Evolutionary conservation across 2,329 filamentous ascomycete genomes (phyloP).

Genomic region (Hypoxylon rubiginosum): DNA sequence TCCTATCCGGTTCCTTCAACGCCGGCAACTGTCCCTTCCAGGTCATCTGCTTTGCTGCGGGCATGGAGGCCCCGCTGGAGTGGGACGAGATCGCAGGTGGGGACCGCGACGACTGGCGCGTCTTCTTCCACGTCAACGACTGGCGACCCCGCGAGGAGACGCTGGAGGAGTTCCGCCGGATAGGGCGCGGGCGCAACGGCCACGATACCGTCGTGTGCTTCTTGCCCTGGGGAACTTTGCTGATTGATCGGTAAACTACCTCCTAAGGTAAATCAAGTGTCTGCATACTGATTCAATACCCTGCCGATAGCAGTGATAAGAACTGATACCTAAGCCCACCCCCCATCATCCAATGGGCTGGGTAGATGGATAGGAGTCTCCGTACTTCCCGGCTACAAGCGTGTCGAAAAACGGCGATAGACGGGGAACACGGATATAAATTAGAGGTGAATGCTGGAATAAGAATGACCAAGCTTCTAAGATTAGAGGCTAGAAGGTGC

Average conservation of each 20-base stretch:
- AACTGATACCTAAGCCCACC: slow-evolving; percentile 2
- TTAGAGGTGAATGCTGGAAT: slow-evolving; percentile 4
- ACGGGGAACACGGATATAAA: slow-evolving; percentile 2
- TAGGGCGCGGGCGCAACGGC: neutral
- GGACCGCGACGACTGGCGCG: neutral
- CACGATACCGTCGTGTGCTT: slow-evolving; percentile 1
- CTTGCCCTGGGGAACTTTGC: neutral
- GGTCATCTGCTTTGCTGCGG: neutral
- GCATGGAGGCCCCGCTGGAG: neutral
- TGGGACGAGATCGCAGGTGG: neutral
- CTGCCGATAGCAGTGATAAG: too few relatives aligned
- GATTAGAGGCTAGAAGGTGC: neutral
- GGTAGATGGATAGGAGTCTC: neutral
- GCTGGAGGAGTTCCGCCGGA: too few relatives aligned
- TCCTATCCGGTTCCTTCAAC: neutral
- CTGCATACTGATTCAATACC: neutral
- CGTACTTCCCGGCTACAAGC: neutral
- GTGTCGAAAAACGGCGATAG: neutral
- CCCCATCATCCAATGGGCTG: neutral
- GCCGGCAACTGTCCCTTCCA: neutral
- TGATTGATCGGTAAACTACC: neutral
- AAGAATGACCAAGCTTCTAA: neutral
- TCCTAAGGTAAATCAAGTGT: neutral
- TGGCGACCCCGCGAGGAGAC: too few relatives aligned
- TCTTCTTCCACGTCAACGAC: too few relatives aligned